Conservation (phyloP, 73 alveolate species). For the Tetrahymena thermophila region DNA sequence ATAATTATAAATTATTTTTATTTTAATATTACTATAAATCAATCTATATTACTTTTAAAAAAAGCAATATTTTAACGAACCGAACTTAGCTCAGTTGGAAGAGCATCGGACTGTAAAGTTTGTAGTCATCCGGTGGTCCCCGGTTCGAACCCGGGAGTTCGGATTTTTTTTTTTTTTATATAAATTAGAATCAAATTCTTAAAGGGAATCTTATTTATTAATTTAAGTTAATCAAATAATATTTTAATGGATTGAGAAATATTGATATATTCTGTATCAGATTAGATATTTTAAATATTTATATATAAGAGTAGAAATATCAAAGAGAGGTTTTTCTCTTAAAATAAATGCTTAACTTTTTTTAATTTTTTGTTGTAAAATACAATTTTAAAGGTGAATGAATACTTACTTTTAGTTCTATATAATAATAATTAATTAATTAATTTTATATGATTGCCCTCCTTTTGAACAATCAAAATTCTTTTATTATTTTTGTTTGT, state of each 20-base stretch:
- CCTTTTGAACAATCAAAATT: neutral
- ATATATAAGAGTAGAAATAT: too few species aligned
- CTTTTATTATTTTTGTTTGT: neutral
- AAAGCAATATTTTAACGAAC: neutral
- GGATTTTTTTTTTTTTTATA: neutral
- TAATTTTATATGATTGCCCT: neutral
- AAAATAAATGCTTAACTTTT: neutral
- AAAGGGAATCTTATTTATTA: too few species aligned
- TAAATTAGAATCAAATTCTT: neutral
- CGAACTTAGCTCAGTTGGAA: constrained; percentile 2
- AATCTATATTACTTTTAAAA: neutral
- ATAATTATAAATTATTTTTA: too few species aligned
- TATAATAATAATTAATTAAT: too few species aligned
- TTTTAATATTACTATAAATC: neutral
- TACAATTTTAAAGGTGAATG: neutral
- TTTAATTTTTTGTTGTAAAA: neutral
- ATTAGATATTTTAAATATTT: too few species aligned
- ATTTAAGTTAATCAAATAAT: too few species aligned
- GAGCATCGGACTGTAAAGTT: constrained; percentile 4
- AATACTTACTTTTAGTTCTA: neutral
- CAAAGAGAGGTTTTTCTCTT: neutral
- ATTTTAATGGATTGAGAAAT: too few species aligned
- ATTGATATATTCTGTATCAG: too few species aligned
- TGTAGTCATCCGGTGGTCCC: constrained; percentile 3
- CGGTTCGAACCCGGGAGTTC: constrained; percentile 7